phyloP scores from a whole-genome alignment of 2,329 filamentous ascomycete genomes.

The Fusarium sp. region DNA sequence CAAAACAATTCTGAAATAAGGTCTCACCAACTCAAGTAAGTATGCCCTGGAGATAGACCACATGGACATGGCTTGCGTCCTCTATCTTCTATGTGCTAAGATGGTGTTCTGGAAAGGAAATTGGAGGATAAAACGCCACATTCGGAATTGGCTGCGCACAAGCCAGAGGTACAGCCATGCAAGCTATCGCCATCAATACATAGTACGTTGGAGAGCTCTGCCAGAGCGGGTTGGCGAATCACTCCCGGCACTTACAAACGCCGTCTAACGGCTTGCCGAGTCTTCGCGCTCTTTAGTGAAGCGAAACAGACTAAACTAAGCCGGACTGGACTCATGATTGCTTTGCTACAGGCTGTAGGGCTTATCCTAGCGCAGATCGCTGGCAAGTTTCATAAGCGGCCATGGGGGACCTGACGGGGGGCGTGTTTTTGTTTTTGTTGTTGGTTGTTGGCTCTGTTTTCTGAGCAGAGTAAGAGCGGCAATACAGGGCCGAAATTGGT shows the following conservation, averaged over 20 bases:
- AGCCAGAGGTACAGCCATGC: conserved; percentile 4
- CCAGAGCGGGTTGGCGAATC: conserved; percentile 15
- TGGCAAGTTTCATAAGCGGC: conserved; percentile 36
- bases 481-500: conserved; percentile 15
- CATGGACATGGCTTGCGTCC: not conserved
- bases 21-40: not conserved
- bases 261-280: conserved; percentile 32
- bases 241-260: conserved; percentile 32
- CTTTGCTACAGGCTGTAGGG: conserved; percentile 26
- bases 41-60: conserved; percentile 2
- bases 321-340: not conserved
- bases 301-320: conserved; percentile 13
- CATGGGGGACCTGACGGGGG: conserved; percentile 8
- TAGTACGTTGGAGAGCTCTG: conserved; percentile 7
- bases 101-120: conserved; percentile 25
- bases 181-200: not conserved
- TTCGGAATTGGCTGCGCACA: conserved; percentile 20
- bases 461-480: conserved; percentile 6
- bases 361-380: conserved; percentile 41
- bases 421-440: conserved; percentile 14
- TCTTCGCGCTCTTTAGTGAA: conserved; percentile 25
- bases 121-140: conserved; percentile 18
- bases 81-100: not conserved
- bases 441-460: conserved; percentile 11
- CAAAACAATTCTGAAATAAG: conserved; percentile 1